These are phyloP conservation scores for Begonia loranthoides DNA, from an alignment of 306 rosid genomes.

Conservation along the genomic window DNA sequence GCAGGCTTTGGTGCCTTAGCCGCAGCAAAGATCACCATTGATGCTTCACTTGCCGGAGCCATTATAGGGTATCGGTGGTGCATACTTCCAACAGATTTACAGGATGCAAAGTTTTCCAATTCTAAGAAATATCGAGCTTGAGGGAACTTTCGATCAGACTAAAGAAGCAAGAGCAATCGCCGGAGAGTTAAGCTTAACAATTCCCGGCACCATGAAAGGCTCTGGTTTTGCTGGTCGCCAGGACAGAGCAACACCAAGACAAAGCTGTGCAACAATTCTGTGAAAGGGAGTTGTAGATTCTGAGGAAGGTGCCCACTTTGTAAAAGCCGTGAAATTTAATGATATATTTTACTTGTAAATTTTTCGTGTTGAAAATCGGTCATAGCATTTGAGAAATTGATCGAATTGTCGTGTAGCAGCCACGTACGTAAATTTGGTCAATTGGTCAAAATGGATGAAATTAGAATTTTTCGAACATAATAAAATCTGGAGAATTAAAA, in stretches of 20 bases:
- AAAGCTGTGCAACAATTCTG: slow-evolving; percentile 75
- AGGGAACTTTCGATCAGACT: slow-evolving; percentile 85
- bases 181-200: slow-evolving; percentile 46
- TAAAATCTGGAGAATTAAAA: no score
- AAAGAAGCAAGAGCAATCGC: slow-evolving; percentile 82
- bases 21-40: slow-evolving; percentile 89
- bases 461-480: no score
- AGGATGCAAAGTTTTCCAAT: slow-evolving; percentile 86
- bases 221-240: slow-evolving; percentile 34
- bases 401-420: no score
- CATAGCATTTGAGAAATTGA: no score
- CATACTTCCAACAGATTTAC: slow-evolving; percentile 89
- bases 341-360: no score
- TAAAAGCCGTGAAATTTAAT: no score
- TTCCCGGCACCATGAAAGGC: slow-evolving; percentile 45
- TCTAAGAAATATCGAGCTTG: slow-evolving; percentile 81
- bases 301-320: slow-evolving; percentile 96
- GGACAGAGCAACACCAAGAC: slow-evolving; percentile 66
- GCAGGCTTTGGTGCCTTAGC: slow-evolving; percentile 79
- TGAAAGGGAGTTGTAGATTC: slow-evolving; percentile 81
- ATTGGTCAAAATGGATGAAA: no score
- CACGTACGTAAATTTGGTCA: no score
- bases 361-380: no score
- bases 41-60: slow-evolving; percentile 90
- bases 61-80: slow-evolving; percentile 95